Percentiles rank a stretch among this genome's conserved stretches.
phyloP scores from a whole-genome alignment of 2,329 filamentous ascomycete genomes.

The Penicillium thymicola region DNA sequence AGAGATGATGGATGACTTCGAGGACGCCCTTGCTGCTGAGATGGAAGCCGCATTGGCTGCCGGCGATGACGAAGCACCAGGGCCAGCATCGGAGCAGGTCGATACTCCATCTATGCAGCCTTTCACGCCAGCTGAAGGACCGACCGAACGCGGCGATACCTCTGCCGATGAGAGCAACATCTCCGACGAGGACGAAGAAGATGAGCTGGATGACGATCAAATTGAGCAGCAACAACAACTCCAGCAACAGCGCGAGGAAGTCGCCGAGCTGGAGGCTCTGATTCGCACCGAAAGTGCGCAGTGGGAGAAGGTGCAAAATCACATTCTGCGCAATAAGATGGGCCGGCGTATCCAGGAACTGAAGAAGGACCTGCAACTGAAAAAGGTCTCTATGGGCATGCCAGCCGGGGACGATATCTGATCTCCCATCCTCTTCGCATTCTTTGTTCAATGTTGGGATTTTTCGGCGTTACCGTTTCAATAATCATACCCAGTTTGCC shows the following conservation, averaged over 20 bases:
- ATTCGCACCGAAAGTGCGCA: conserved; percentile 39
- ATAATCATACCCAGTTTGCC: conserved; percentile 6
- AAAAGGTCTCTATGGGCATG: conserved; percentile 43
- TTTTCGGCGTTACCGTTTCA: background rate
- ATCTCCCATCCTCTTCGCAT: conserved; percentile 25
- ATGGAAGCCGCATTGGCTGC: conserved; percentile 45
- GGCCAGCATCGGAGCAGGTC: conserved; percentile 24
- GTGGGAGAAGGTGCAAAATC: conserved; percentile 41
- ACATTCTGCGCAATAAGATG: conserved; percentile 44
- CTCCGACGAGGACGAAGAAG: conserved; percentile 35
- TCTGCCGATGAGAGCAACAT: conserved; percentile 43
- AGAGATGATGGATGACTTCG: conserved; percentile 40
- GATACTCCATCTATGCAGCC: conserved; percentile 34
- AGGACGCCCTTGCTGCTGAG: conserved; percentile 43
- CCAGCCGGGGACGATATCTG: conserved; percentile 32
- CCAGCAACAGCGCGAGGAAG: conserved; percentile 46
- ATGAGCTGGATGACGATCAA: conserved; percentile 45
- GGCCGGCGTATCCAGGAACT: conserved; percentile 44
- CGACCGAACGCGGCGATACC: conserved; percentile 28
- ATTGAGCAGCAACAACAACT: conserved; percentile 41
- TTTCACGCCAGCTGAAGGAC: conserved; percentile 27
- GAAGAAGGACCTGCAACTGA: conserved; percentile 44
- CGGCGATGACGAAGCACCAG: conserved; percentile 33
- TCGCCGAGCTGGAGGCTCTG: conserved; percentile 42
- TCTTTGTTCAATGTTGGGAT: conserved; percentile 13